These are phyloP conservation scores for Botryotinia narcissicola DNA, from an alignment of 2,329 filamentous ascomycete genomes.

Conservation along the genomic window DNA sequence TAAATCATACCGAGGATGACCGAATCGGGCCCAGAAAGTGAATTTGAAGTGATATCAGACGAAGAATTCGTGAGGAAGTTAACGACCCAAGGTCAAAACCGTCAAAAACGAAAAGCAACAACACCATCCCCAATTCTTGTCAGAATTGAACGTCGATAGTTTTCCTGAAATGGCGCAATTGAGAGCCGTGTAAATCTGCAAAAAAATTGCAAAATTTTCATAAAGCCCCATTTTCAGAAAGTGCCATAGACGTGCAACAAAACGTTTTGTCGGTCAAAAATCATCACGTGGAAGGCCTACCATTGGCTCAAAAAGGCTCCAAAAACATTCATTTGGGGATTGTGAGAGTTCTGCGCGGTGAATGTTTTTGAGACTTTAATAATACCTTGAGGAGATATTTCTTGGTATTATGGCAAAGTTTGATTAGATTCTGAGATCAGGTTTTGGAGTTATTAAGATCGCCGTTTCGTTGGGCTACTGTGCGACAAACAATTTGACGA, in stretches of 20 bases:
- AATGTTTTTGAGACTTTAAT: not conserved
- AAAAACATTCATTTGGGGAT: not conserved
- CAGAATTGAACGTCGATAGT: not conserved
- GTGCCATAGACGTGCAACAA: not conserved
- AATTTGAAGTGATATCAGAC: conserved; percentile 12
- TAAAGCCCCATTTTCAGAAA: not conserved
- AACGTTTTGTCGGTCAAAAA: not conserved
- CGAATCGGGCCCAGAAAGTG: not conserved
- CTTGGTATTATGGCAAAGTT: not conserved
- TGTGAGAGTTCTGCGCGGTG: not conserved
- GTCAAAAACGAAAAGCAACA: not conserved
- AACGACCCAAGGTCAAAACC: not conserved
- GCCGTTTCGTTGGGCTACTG: not conserved
- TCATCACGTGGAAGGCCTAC: not conserved
- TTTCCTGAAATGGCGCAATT: not conserved
- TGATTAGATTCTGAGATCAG: not conserved
- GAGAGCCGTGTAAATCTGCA: not conserved
- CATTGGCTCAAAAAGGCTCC: not conserved
- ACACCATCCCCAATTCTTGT: not conserved
- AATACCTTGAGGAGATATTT: no score
- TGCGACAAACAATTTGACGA: not conserved
- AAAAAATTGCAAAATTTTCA: not conserved
- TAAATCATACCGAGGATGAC: not conserved
- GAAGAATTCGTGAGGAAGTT: not conserved
- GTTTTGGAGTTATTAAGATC: not conserved